Conservation (phyloP, 208 protist genomes). For the Eutreptiella sp. region DNA sequence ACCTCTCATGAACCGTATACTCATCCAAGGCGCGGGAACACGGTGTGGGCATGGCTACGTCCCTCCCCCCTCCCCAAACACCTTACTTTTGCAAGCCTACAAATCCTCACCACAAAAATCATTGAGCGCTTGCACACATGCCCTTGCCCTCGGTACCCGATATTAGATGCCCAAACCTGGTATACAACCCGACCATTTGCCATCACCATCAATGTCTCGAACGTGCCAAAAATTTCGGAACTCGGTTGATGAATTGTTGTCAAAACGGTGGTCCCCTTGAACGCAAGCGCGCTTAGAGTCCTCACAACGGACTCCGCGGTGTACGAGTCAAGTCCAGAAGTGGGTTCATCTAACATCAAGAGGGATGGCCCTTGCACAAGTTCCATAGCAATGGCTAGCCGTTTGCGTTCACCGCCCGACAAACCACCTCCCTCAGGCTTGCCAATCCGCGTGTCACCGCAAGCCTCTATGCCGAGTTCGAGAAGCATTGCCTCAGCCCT, state of each 20-base stretch:
- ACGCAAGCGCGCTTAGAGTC: conserved; percentile 59
- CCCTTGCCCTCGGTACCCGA: too few relatives aligned
- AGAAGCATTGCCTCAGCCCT: too few relatives aligned
- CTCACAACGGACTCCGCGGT: conserved; percentile 70
- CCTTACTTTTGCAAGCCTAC: too few relatives aligned
- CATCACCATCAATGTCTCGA: conserved; percentile 83
- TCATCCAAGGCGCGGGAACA: too few relatives aligned
- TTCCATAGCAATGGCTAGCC: conserved; percentile 73
- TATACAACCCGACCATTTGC: conserved; percentile 63
- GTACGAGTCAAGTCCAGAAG: conserved; percentile 73
- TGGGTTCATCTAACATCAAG: conserved; percentile 80
- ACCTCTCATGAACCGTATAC: too few relatives aligned
- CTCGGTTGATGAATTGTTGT: conserved; percentile 88
- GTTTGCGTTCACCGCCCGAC: conserved; percentile 77
- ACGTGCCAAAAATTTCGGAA: conserved; percentile 67
- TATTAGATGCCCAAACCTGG: conserved; percentile 57
- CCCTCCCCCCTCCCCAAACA: too few relatives aligned
- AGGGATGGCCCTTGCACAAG: conserved; percentile 70
- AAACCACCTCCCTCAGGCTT: too few relatives aligned
- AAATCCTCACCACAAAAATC: too few relatives aligned
- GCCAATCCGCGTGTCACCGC: too few relatives aligned
- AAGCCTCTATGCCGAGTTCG: too few relatives aligned
- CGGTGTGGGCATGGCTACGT: too few relatives aligned
- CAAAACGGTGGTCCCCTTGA: conserved; percentile 62
- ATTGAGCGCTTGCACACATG: too few relatives aligned